Evolutionary conservation across 768 basidiomycete species (phyloP).

Genomic region (Antrodiella citrinella): DNA sequence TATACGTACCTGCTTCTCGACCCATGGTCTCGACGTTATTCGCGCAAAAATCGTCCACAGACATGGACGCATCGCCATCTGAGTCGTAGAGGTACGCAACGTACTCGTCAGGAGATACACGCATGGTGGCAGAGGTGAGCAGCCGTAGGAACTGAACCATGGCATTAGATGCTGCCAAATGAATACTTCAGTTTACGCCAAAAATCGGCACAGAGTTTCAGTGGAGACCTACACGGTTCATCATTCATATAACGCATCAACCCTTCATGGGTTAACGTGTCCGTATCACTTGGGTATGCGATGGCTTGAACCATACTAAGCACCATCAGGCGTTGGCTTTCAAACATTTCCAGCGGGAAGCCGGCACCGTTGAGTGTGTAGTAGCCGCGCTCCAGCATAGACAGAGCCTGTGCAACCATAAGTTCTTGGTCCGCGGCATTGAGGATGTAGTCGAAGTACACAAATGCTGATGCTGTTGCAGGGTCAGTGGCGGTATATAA

Average conservation of each 20-base stretch:
- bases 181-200: background rate
- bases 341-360: conserved; percentile 62
- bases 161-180: conserved; percentile 49
- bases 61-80: conserved; percentile 42
- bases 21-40: conserved; percentile 70
- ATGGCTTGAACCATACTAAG: conserved; percentile 40
- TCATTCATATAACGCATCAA: conserved; percentile 46
- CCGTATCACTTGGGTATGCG: conserved; percentile 26
- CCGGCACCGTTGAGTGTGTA: conserved; percentile 46
- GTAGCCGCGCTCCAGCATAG: conserved; percentile 41
- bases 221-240: conserved; percentile 36
- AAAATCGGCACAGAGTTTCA: background rate
- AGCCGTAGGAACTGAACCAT: conserved; percentile 78
- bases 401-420: conserved; percentile 42
- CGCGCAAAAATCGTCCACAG: conserved; percentile 64
- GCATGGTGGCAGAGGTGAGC: conserved; percentile 78
- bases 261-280: conserved; percentile 30
- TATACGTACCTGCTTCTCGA: conserved; percentile 70
- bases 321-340: conserved; percentile 68
- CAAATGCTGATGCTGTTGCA: conserved; percentile 77
- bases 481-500: no score
- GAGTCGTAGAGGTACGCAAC: conserved; percentile 71
- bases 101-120: conserved; percentile 50
- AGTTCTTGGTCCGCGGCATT: conserved; percentile 34
- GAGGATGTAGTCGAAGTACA: conserved; percentile 69